A percentile compares a stretch with the other conserved stretches of the same genome.
phyloP scores from a whole-genome alignment of 805 yeast species.

The Lachancea meyersii region DNA sequence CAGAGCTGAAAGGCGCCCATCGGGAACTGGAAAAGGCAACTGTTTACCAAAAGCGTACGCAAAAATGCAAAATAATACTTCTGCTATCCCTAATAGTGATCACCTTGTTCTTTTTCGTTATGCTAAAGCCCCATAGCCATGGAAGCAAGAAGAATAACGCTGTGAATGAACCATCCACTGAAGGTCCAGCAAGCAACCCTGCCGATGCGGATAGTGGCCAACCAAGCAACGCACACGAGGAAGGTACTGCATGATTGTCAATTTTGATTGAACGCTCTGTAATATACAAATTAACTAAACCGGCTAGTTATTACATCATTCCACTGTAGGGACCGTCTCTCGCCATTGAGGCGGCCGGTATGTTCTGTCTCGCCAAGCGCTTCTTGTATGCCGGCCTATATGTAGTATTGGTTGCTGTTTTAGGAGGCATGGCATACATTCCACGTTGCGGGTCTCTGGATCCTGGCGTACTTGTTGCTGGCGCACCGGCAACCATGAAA shows the following conservation, averaged over 20 bases:
- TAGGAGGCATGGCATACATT: constrained; percentile 9
- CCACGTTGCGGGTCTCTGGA: constrained; percentile 8
- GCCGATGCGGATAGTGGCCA: not conserved
- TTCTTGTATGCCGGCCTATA: constrained; percentile 39
- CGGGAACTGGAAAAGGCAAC: constrained; percentile 73
- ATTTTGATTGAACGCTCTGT: not conserved
- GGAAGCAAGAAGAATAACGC: constrained; percentile 6
- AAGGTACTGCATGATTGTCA: not conserved
- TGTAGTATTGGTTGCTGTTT: constrained; percentile 15
- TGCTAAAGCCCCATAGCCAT: constrained; percentile 61
- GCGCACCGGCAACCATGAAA: constrained; percentile 28
- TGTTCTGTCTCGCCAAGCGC: constrained; percentile 29
- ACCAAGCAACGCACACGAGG: no score
- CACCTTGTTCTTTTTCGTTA: constrained; percentile 60
- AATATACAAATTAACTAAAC: constrained; percentile 5
- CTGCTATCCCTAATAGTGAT: constrained; percentile 65
- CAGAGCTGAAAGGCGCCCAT: constrained; percentile 69
- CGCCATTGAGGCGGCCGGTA: constrained; percentile 15
- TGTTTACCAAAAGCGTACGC: constrained; percentile 76
- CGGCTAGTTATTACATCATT: constrained; percentile 7
- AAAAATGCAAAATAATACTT: constrained; percentile 82
- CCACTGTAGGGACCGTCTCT: constrained; percentile 41
- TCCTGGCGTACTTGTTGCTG: constrained; percentile 5
- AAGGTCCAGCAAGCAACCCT: constrained; percentile 4
- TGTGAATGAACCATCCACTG: not conserved